Percentiles rank a stretch among this genome's conserved stretches.
phyloP scores from a whole-genome alignment of 2,329 filamentous ascomycete genomes.

The Scolecobasidium constrictum region DNA sequence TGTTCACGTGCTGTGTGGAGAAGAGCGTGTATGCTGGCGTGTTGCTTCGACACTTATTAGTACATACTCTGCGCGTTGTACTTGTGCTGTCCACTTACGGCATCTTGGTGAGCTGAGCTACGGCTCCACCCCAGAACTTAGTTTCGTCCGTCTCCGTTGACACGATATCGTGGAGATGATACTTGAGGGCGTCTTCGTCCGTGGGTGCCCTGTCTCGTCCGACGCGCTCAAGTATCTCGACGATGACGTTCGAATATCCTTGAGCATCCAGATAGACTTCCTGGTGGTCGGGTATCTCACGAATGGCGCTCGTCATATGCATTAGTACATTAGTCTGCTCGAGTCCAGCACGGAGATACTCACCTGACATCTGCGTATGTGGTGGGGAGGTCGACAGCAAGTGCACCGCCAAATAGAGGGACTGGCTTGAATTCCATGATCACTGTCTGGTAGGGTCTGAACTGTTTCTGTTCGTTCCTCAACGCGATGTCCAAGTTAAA shows the following conservation, averaged over 20 bases:
- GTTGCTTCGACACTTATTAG: conserved; percentile 28
- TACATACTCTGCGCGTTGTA: conserved; percentile 2
- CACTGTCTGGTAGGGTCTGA: not conserved
- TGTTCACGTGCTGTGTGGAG: conserved; percentile 50
- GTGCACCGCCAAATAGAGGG: conserved; percentile 61
- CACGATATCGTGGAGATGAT: conserved; percentile 39
- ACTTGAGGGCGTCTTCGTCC: conserved; percentile 53
- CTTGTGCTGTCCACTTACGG: conserved; percentile 17
- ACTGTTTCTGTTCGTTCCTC: not conserved
- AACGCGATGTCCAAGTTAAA: no score
- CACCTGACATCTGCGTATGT: conserved; percentile 67
- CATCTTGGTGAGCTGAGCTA: conserved; percentile 21
- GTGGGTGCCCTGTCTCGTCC: conserved; percentile 46
- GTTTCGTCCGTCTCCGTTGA: conserved; percentile 23
- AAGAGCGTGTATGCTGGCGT: conserved; percentile 59
- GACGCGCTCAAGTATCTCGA: conserved; percentile 83
- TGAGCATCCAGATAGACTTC: conserved; percentile 81
- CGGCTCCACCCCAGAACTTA: conserved; percentile 21
- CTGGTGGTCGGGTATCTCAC: conserved; percentile 76
- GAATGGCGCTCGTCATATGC: conserved; percentile 46
- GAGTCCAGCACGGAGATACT: conserved; percentile 11
- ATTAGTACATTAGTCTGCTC: conserved; percentile 12
- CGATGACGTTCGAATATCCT: conserved; percentile 76
- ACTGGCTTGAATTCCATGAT: conserved; percentile 14
- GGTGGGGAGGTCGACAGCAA: conserved; percentile 55